phyloP scores from a whole-genome alignment of 2,329 filamentous ascomycete species.

The Epichloe glyceriae region DNA sequence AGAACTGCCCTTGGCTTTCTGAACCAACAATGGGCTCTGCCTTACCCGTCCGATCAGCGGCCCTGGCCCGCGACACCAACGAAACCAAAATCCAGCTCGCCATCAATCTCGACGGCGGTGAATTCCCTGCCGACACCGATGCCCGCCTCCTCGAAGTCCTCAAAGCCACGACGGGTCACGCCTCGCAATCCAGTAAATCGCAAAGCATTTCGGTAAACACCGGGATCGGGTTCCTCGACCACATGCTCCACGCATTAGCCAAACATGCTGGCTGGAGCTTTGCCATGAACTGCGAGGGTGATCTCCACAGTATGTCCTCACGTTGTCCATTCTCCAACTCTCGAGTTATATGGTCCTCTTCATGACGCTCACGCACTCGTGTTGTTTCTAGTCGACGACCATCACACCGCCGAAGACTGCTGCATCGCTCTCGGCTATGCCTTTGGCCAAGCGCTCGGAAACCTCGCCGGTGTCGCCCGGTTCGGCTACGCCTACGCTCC shows the following conservation, averaged over 20 bases:
- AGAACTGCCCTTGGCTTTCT: too few species aligned
- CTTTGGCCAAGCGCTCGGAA: conserved; percentile 69
- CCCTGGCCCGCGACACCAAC: conserved; percentile 82
- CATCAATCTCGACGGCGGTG: conserved; percentile 85
- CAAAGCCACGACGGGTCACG: conserved; percentile 50
- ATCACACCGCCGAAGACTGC: conserved; percentile 93
- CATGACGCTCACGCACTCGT: neutral
- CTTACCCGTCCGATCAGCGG: conserved; percentile 48
- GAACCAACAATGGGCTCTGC: conserved; percentile 13
- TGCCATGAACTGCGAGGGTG: conserved; percentile 68
- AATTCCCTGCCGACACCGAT: conserved; percentile 53
- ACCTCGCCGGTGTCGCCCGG: conserved; percentile 67
- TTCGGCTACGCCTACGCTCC: conserved; percentile 90
- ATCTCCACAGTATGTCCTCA: conserved; percentile 67
- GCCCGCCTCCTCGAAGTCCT: conserved; percentile 38
- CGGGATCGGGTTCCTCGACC: conserved; percentile 93
- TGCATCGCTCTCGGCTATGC: conserved; percentile 82
- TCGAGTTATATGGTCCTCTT: too few species aligned
- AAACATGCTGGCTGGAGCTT: conserved; percentile 96
- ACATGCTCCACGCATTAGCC: conserved; percentile 94
- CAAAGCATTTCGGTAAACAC: conserved; percentile 83
- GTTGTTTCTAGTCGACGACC: conserved; percentile 66
- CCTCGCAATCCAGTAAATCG: conserved; percentile 68
- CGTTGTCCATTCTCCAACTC: neutral
- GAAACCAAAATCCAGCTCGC: conserved; percentile 94